These are phyloP conservation scores for Pulicaria dysenterica DNA, from an alignment of 129 eudicot genomes.

Conservation along the genomic window DNA sequence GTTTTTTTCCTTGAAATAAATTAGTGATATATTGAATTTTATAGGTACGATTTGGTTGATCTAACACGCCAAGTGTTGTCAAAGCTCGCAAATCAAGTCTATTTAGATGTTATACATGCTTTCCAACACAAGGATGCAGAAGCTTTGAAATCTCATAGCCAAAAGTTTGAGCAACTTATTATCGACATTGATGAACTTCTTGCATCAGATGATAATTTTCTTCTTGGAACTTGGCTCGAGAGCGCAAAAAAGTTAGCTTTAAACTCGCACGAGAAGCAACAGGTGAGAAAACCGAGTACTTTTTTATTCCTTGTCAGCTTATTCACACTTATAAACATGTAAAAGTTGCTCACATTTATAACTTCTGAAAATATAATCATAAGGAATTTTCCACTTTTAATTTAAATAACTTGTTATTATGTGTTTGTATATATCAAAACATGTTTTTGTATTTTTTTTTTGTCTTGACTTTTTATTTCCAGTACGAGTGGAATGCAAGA, in stretches of 20 bases:
- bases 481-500: constrained; percentile 98
- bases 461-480: constrained; percentile 5
- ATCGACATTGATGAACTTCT: constrained; percentile 82
- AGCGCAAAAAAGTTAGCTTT: constrained; percentile 72
- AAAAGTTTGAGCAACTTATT: constrained; percentile 69
- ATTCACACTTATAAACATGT: too few species aligned
- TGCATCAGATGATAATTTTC: constrained; percentile 87
- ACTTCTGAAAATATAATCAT: too few species aligned
- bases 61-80: constrained; percentile 87
- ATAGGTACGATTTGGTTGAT: constrained; percentile 98
- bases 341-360: too few species aligned
- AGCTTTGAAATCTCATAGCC: constrained; percentile 48
- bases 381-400: too few species aligned
- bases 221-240: constrained; percentile 94
- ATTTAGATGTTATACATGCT: constrained; percentile 65
- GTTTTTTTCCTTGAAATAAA: not conserved
- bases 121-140: constrained; percentile 58
- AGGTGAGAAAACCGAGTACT: constrained; percentile 44
- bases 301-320: too few species aligned
- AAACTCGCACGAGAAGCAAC: constrained; percentile 57
- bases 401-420: too few species aligned
- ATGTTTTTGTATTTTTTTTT: not conserved
- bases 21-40: constrained; percentile 12
- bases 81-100: constrained; percentile 84
- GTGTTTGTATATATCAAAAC: not conserved